Conservation (phyloP, 768 basidiomycete genomes). For the Auricularia sp. region DNA sequence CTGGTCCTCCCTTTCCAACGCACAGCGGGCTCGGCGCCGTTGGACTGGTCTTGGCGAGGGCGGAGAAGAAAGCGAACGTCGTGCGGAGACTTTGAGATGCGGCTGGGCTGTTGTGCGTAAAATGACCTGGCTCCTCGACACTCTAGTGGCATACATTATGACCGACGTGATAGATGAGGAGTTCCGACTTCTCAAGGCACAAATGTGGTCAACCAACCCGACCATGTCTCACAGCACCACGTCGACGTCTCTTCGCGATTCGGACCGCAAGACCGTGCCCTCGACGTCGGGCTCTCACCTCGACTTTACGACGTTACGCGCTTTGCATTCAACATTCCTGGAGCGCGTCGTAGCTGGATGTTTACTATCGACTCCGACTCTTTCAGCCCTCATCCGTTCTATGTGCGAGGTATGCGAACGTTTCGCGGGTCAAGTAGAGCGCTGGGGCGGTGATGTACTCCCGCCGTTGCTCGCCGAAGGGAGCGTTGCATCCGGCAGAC, state of each 20-base stretch:
- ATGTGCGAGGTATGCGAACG: conserved; percentile 78
- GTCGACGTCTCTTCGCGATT: background rate
- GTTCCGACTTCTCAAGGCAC: conserved; percentile 57
- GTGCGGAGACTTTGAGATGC: conserved; percentile 57
- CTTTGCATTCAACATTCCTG: conserved; percentile 72
- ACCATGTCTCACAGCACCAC: background rate
- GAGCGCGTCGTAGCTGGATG: conserved; percentile 72
- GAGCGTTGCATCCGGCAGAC: conserved; percentile 44
- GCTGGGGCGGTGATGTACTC: conserved; percentile 87
- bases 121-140: conserved; percentile 89
- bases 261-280: conserved; percentile 3
- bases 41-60: conserved; percentile 87
- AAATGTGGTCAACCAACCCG: conserved; percentile 23
- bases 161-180: conserved; percentile 84
- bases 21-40: conserved; percentile 70
- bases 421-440: conserved; percentile 78
- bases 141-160: conserved; percentile 75
- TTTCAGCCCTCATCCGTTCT: conserved; percentile 53
- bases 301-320: conserved; percentile 80
- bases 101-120: conserved; percentile 82
- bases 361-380: conserved; percentile 53
- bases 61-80: conserved; percentile 60
- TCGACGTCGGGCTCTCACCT: conserved; percentile 33
- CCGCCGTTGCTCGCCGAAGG: conserved; percentile 79
- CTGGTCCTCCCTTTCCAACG: conserved; percentile 78